These are phyloP conservation scores for Pseudogymnoascus sp. DNA, from an alignment of 2,329 filamentous ascomycete species.

Conservation along the genomic window DNA sequence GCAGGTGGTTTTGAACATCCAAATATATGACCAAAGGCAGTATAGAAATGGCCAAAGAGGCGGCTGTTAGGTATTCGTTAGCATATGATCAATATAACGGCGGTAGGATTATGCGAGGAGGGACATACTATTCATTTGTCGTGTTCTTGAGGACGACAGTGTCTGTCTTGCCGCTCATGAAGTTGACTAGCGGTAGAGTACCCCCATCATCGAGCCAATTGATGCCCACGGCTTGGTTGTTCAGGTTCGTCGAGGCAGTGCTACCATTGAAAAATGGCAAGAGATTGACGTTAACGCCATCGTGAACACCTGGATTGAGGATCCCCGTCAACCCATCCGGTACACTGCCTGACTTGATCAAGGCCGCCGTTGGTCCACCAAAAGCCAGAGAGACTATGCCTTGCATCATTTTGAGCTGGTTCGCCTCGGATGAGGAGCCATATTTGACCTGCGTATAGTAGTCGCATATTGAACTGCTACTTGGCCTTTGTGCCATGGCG, in stretches of 20 bases:
- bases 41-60: constrained; percentile 27
- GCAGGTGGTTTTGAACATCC: constrained; percentile 21
- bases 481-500: constrained; percentile 20
- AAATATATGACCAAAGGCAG: constrained; percentile 25
- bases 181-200: constrained; percentile 21
- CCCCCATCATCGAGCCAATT: constrained; percentile 30
- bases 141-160: constrained; percentile 19
- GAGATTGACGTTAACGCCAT: constrained; percentile 21
- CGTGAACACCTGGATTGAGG: constrained; percentile 24
- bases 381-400: constrained; percentile 27
- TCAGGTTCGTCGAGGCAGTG: constrained; percentile 24
- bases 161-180: constrained; percentile 20
- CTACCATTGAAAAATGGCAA: constrained; percentile 28
- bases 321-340: constrained; percentile 23
- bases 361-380: constrained; percentile 20
- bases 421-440: constrained; percentile 22
- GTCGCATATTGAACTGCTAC: constrained; percentile 27
- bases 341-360: constrained; percentile 9
- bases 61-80: constrained; percentile 16
- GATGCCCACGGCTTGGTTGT: constrained; percentile 22
- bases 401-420: constrained; percentile 25
- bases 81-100: background rate
- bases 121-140: constrained; percentile 27
- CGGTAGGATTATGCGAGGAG: background rate
- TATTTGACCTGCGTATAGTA: constrained; percentile 25